Percentiles rank a stretch among this genome's conserved stretches.
Conservation (phyloP, 345 rosid species). For the sweet orange (Citrus sinensis) region DNA sequence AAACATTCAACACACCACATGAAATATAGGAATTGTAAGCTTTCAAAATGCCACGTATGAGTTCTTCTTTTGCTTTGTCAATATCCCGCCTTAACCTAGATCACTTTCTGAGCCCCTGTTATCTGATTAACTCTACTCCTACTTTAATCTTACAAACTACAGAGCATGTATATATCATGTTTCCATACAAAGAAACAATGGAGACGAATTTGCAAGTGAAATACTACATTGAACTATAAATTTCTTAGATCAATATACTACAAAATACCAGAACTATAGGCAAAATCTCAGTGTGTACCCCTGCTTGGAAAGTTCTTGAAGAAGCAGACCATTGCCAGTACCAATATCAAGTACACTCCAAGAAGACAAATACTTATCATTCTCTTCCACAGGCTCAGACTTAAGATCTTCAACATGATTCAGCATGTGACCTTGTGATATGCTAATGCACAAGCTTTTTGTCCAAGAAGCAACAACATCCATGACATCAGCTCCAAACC, state of each 20-base stretch:
- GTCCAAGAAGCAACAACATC: conserved; percentile 89
- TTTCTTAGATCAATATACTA: neutral
- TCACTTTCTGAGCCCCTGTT: neutral
- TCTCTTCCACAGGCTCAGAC: conserved; percentile 47
- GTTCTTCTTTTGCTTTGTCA: neutral
- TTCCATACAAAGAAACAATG: neutral
- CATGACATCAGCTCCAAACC: conserved; percentile 99
- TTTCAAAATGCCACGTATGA: neutral
- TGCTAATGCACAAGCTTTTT: conserved; percentile 60
- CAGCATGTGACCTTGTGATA: conserved; percentile 48
- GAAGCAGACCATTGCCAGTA: conserved; percentile 95
- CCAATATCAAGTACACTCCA: conserved; percentile 98
- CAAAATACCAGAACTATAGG: conserved; percentile 31
- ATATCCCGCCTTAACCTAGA: neutral
- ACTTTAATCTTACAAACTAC: neutral
- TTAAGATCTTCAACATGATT: conserved; percentile 37
- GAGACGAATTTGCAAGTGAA: neutral
- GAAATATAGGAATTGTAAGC: neutral
- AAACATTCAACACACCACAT: neutral
- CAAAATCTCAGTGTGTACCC: conserved; percentile 61
- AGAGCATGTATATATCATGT: neutral
- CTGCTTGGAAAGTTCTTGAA: conserved; percentile 89
- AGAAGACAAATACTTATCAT: conserved; percentile 52
- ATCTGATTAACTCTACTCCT: neutral
- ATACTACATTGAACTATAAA: neutral